Evolutionary conservation across 1,139 yeast genomes (phyloP).

Genomic region (Hemisphaericaspora xylofermentans): DNA sequence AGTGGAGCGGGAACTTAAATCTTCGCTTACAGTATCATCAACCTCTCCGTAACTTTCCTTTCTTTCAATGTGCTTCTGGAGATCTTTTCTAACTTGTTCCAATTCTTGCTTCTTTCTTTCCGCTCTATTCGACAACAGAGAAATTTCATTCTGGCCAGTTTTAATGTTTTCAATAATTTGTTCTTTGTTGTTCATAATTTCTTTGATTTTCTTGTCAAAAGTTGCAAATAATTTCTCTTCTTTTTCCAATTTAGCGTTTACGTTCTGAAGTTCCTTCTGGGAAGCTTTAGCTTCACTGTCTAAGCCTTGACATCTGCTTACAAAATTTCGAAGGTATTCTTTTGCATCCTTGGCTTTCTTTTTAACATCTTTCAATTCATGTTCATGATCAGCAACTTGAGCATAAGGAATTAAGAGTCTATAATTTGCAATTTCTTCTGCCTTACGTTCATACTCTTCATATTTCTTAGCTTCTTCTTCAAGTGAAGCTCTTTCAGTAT

Average conservation of each 20-base stretch:
- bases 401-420: slow-evolving; percentile 61
- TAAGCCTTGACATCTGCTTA: slow-evolving; percentile 29
- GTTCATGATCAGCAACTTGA: slow-evolving; percentile 52
- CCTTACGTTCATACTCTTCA: slow-evolving; percentile 39
- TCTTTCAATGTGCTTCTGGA: slow-evolving; percentile 15
- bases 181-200: slow-evolving; percentile 8
- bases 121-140: slow-evolving; percentile 16
- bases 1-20: slow-evolving; percentile 15
- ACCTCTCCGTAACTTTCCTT: slow-evolving; percentile 15
- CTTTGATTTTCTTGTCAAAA: background rate
- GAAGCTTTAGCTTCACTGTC: slow-evolving; percentile 7
- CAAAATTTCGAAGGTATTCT: slow-evolving; percentile 29
- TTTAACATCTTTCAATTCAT: slow-evolving; percentile 40
- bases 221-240: background rate
- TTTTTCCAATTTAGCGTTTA: background rate
- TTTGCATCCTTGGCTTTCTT: slow-evolving; percentile 42
- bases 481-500: slow-evolving; percentile 29
- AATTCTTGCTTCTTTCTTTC: slow-evolving; percentile 26
- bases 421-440: slow-evolving; percentile 48
- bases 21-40: slow-evolving; percentile 19
- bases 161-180: slow-evolving; percentile 4
- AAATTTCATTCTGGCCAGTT: slow-evolving; percentile 10
- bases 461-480: slow-evolving; percentile 41
- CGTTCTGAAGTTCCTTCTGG: background rate
- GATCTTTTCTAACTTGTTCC: slow-evolving; percentile 17